Percentiles rank a stretch among this genome's conserved stretches.
Conservation (phyloP, 495 filamentous ascomycete genomes). For the Niebla homalea region DNA sequence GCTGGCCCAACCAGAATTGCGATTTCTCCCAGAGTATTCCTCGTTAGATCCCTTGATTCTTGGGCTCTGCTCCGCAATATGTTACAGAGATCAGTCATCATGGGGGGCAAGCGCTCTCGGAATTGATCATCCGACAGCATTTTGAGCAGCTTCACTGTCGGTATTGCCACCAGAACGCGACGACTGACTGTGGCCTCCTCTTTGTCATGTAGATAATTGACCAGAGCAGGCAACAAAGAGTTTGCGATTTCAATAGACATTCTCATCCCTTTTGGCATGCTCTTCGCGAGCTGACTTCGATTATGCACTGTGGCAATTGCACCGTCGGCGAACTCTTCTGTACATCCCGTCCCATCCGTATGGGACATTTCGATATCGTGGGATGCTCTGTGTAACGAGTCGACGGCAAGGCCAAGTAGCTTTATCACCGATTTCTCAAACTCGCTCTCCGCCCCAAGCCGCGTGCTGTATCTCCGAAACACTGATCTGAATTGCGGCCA, state of each 20-base stretch:
- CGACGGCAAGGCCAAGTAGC: conserved; percentile 66
- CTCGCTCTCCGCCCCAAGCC: conserved; percentile 67
- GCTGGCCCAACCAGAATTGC: conserved; percentile 61
- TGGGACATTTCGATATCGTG: conserved; percentile 24
- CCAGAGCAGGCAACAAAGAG: conserved; percentile 62
- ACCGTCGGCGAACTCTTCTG: neutral
- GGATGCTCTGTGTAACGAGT: conserved; percentile 50
- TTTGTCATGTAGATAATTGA: conserved; percentile 78
- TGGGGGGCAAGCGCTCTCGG: conserved; percentile 57
- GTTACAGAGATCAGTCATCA: conserved; percentile 82
- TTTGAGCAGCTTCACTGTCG: conserved; percentile 71
- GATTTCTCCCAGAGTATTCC: conserved; percentile 77
- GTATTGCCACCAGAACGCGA: conserved; percentile 75
- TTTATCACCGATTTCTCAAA: conserved; percentile 74
- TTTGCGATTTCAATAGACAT: conserved; percentile 59
- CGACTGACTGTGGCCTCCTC: conserved; percentile 86
- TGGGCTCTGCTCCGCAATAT: conserved; percentile 80
- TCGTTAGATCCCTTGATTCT: conserved; percentile 78
- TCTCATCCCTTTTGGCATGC: conserved; percentile 56
- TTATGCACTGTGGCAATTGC: neutral
- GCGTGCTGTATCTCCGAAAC: conserved; percentile 65
- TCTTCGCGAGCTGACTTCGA: conserved; percentile 39
- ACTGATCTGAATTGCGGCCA: conserved; percentile 86
- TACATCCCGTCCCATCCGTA: conserved; percentile 20
- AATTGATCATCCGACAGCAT: conserved; percentile 62